Evolutionary conservation across 495 filamentous ascomycete species (phyloP).

Genomic region (Penicillium salamii): DNA sequence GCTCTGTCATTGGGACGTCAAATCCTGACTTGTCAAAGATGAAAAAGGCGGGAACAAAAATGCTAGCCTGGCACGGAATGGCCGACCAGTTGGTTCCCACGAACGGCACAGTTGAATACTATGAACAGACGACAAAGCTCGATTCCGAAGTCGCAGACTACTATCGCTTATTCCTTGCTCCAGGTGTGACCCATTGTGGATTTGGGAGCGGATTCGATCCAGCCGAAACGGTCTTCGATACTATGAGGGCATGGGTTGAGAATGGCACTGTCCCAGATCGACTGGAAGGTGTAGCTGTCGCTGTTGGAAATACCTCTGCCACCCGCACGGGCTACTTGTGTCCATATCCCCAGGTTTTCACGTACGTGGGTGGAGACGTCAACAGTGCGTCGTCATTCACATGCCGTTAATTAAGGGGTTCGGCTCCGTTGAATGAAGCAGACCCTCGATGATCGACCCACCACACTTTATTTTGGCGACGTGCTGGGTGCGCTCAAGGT

Average conservation of each 20-base stretch:
- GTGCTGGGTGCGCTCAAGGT: too few species aligned
- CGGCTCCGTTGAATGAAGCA: too few species aligned
- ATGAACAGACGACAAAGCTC: neutral
- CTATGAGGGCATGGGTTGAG: slow-evolving; percentile 12
- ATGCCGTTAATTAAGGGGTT: neutral
- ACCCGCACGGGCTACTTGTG: slow-evolving; percentile 8
- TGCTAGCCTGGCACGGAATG: slow-evolving; percentile 42
- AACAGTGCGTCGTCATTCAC: neutral
- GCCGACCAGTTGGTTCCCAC: slow-evolving; percentile 20
- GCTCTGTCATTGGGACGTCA: slow-evolving; percentile 7
- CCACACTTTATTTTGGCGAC: too few species aligned
- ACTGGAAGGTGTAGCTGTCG: slow-evolving; percentile 1
- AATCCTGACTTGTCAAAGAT: slow-evolving; percentile 34
- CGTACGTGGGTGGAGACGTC: neutral
- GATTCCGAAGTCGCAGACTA: slow-evolving; percentile 10
- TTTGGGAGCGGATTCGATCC: slow-evolving; percentile 10
- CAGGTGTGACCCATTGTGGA: slow-evolving; percentile 12
- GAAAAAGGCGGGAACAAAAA: slow-evolving; percentile 32
- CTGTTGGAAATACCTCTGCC: slow-evolving; percentile 3
- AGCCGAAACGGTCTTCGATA: slow-evolving; percentile 7
- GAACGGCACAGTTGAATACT: slow-evolving; percentile 11
- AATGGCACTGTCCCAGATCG: slow-evolving; percentile 8
- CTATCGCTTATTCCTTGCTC: slow-evolving; percentile 20
- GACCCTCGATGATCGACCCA: too few species aligned
- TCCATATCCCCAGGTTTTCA: slow-evolving; percentile 9